Evolutionary conservation across 768 basidiomycete species (phyloP).

Genomic region (Trametes coccinea): DNA sequence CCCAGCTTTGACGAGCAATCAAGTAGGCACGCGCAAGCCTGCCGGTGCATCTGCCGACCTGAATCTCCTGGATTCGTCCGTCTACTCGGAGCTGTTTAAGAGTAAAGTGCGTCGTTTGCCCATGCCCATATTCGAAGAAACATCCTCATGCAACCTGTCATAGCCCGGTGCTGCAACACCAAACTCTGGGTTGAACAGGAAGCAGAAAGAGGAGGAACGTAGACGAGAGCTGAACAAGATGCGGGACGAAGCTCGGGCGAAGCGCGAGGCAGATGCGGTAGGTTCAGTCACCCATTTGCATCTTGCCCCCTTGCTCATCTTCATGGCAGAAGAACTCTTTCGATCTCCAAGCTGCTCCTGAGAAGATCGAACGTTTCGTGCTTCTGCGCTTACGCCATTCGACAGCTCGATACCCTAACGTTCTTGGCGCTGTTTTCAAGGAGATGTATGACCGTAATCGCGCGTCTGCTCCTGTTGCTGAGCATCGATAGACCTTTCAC

Average conservation of each 20-base stretch:
- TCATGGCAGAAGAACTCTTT: slow-evolving; percentile 27
- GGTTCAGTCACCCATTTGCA: slow-evolving; percentile 38
- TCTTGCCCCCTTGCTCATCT: neutral
- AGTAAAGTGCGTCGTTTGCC: slow-evolving; percentile 21
- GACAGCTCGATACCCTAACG: slow-evolving; percentile 52
- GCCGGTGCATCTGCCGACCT: slow-evolving; percentile 53
- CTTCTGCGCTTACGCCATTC: slow-evolving; percentile 49
- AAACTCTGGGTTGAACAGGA: slow-evolving; percentile 39
- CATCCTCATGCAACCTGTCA: neutral
- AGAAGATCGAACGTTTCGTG: slow-evolving; percentile 57
- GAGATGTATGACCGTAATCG: slow-evolving; percentile 23
- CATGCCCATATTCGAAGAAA: neutral
- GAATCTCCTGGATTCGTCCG: slow-evolving; percentile 57
- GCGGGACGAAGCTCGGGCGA: slow-evolving; percentile 68
- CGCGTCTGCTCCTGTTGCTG: neutral
- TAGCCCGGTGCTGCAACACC: slow-evolving; percentile 29
- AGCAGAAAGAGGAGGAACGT: slow-evolving; percentile 71
- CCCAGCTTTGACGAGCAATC: slow-evolving; percentile 21
- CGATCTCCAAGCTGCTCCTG: slow-evolving; percentile 30
- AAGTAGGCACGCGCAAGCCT: slow-evolving; percentile 37
- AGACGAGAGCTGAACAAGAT: slow-evolving; percentile 65
- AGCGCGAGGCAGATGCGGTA: slow-evolving; percentile 56
- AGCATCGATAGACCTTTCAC: neutral
- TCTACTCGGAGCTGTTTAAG: slow-evolving; percentile 64
- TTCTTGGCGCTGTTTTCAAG: slow-evolving; percentile 31